Base-by-base conservation (phyloP, 2,329 filamentous ascomycete genomes). In the Aspergillus ochraceoroseus region DNA sequence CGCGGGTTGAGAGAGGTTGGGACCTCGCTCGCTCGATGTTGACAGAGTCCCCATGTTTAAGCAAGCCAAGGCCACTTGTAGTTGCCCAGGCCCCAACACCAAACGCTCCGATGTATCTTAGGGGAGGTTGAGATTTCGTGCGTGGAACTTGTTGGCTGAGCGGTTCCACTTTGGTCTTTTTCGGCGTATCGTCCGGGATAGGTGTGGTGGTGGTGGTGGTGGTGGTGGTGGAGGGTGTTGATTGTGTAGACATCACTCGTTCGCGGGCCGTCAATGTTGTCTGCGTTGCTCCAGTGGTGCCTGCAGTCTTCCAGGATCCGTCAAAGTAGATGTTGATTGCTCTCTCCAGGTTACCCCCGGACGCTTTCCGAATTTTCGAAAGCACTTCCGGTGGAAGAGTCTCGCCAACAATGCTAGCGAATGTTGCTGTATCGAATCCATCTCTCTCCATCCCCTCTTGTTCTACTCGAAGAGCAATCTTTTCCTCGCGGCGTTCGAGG, bases 71-170 rank as follows among this genome's bases (percentile, higher is more conserved):
- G 0, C 90, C 90, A 61, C 87, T 95, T 54, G 82, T 80, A 3
- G 90, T 96, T 4, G 87, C 82, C 92, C 92, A 98, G 3, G 83
- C 92, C 38, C 84, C 87, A 3, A 86, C 88, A 6, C 92, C 92
- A 64, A 96, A 92, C 0, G 88, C 87, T 12, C 92, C 92, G 46
- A 96, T 77, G 55, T 96, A 98, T 56, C 92, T 70, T 51, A 71
- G 73, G 1, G 66, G 55, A 0, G 81, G 80, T 33, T 59, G 58
- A 8, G 53, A 53, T 30, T 23, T 38, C 5, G 46, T 39, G 8
- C 49, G 55, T 37, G 44, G 47, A n/a, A 25, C 17, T 2, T 9
- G 33, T 43, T 48, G 35, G 3, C 39, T 30, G 12, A 40, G 28
- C 1, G 35, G 27, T 5, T 40, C 17, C 32, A n/a, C 46, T 13